Evolutionary conservation across 2,329 filamentous ascomycete species (phyloP).

Genomic region (Aspergillus sclerotialis): DNA sequence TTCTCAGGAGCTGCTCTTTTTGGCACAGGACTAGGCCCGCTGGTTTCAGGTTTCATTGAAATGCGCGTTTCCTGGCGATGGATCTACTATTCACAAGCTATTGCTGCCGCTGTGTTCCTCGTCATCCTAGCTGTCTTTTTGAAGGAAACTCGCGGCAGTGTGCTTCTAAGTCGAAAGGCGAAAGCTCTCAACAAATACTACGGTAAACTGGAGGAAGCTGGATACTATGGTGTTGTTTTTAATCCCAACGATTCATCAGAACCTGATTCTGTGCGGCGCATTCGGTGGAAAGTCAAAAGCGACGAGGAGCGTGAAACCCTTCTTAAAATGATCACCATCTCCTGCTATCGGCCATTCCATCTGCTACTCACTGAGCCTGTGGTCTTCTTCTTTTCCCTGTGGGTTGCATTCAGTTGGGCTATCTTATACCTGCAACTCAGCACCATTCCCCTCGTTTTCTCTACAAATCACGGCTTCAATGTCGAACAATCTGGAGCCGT

Average conservation of each 20-base stretch:
- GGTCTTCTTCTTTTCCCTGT: slow-evolving; percentile 65
- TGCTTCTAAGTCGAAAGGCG: slow-evolving; percentile 68
- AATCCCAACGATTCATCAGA: slow-evolving; percentile 16
- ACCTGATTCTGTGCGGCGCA: slow-evolving; percentile 38
- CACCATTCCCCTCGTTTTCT: slow-evolving; percentile 69
- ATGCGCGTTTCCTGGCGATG: slow-evolving; percentile 65
- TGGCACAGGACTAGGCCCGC: slow-evolving; percentile 68
- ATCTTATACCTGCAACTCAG: slow-evolving; percentile 74
- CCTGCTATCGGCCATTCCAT: slow-evolving; percentile 65
- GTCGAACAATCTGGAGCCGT: slow-evolving; percentile 59
- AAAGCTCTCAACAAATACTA: slow-evolving; percentile 69
- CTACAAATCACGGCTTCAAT: slow-evolving; percentile 58
- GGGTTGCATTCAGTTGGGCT: slow-evolving; percentile 80
- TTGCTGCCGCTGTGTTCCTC: slow-evolving; percentile 57
- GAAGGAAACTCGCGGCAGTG: slow-evolving; percentile 70
- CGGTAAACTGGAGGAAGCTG: slow-evolving; percentile 57
- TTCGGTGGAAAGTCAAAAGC: slow-evolving; percentile 68
- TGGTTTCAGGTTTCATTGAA: slow-evolving; percentile 62
- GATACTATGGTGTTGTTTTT: slow-evolving; percentile 49
- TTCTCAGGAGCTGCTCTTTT: slow-evolving; percentile 68
- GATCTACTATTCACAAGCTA: slow-evolving; percentile 77
- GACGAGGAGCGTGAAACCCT: slow-evolving; percentile 67
- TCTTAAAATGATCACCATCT: slow-evolving; percentile 60
- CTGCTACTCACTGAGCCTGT: slow-evolving; percentile 55
- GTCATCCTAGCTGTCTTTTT: slow-evolving; percentile 59